Percentiles rank a stretch among this genome's conserved stretches.
Conservation (phyloP, 306 rosid species). For the Acacia melanoxylon region DNA sequence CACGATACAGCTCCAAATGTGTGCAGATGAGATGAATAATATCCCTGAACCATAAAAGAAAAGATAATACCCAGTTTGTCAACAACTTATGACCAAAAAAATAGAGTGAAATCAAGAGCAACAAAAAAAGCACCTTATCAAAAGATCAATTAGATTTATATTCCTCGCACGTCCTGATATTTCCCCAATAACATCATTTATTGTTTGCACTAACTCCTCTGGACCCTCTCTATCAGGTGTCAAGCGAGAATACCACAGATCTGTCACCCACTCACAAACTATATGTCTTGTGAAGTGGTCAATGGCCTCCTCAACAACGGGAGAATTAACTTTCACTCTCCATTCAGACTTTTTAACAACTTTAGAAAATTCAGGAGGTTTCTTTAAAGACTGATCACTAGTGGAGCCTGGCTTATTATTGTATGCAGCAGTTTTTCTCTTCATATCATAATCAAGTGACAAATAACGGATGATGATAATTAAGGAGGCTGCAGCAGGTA, state of each 20-base stretch:
- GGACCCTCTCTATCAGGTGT: constrained; percentile 97
- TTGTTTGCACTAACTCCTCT: constrained; percentile 72
- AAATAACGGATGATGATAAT: constrained; percentile 74
- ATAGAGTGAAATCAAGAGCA: constrained; percentile 19
- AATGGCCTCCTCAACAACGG: constrained; percentile 88
- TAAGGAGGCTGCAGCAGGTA: constrained; percentile 89
- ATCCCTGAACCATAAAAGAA: constrained; percentile 69
- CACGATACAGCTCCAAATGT: constrained; percentile 89
- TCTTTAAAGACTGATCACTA: constrained; percentile 49
- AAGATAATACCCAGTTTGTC: constrained; percentile 42
- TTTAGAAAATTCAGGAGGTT: constrained; percentile 54
- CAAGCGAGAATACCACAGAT: constrained; percentile 88
- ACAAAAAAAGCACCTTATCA: constrained; percentile 68
- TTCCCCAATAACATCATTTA: constrained; percentile 83
- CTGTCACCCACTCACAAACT: constrained; percentile 91
- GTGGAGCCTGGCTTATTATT: constrained; percentile 60
- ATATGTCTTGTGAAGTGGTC: constrained; percentile 79
- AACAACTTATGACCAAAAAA: constrained; percentile 15
- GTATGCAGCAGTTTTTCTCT: constrained; percentile 83
- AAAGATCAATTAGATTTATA: constrained; percentile 88
- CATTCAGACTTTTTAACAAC: constrained; percentile 66
- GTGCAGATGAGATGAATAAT: constrained; percentile 73
- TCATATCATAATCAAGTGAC: constrained; percentile 83
- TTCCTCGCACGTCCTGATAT: constrained; percentile 83
- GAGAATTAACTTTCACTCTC: constrained; percentile 92